Evolutionary conservation across 352 stramenopile genomes (phyloP).

Genomic region (Lagenidium giganteum): DNA sequence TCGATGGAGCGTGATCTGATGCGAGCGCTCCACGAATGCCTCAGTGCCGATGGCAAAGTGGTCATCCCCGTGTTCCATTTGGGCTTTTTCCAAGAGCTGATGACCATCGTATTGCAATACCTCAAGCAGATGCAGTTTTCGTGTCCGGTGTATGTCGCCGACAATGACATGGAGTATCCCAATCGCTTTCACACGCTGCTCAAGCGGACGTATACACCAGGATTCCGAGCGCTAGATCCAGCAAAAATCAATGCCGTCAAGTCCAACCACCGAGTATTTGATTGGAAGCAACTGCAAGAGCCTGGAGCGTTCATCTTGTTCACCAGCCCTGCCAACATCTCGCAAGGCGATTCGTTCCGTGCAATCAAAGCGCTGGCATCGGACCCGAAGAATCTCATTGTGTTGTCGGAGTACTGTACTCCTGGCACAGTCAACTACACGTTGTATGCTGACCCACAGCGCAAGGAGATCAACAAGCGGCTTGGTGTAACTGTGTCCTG

Average conservation of each 20-base stretch:
- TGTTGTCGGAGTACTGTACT: constrained; percentile 67
- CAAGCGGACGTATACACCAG: constrained; percentile 39
- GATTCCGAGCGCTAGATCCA: constrained; percentile 20
- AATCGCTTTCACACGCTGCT: constrained; percentile 42
- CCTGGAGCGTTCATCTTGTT: constrained; percentile 65
- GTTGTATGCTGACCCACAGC: constrained; percentile 65
- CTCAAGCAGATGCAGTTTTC: constrained; percentile 36
- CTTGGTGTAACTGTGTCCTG: constrained; percentile 53
- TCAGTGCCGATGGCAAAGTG: constrained; percentile 60
- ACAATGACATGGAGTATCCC: constrained; percentile 43
- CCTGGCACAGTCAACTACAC: constrained; percentile 65
- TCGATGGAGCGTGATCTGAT: constrained; percentile 69
- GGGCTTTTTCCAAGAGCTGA: constrained; percentile 70
- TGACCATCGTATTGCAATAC: constrained; percentile 56
- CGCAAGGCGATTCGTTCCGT: constrained; percentile 54
- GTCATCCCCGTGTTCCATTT: constrained; percentile 61
- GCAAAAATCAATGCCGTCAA: constrained; percentile 14
- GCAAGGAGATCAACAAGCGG: constrained; percentile 48
- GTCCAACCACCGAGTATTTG: constrained; percentile 23
- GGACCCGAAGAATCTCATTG: constrained; percentile 69
- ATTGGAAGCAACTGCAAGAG: constrained; percentile 51
- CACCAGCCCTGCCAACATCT: constrained; percentile 56
- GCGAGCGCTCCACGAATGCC: constrained; percentile 57
- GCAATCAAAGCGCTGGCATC: constrained; percentile 46
- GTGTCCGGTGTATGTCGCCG: constrained; percentile 58